Percentiles rank a stretch among this genome's conserved stretches.
Evolutionary conservation across 2,329 filamentous ascomycete species (phyloP).

Genomic region (Zarea fungicola): DNA sequence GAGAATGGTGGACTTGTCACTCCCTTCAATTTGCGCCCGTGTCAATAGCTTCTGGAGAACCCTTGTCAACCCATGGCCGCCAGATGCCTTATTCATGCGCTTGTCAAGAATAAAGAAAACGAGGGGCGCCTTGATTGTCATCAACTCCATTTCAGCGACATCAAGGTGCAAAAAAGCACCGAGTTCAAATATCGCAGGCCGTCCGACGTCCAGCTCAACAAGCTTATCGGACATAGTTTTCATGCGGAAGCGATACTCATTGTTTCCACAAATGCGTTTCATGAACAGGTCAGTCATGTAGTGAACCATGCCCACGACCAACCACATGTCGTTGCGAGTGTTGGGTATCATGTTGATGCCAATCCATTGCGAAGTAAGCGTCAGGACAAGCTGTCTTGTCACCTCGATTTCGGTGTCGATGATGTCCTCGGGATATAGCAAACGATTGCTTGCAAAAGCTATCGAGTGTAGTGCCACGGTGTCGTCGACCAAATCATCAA

Average conservation of each 20-base stretch:
- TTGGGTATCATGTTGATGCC: slow-evolving; percentile 89
- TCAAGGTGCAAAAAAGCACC: slow-evolving; percentile 75
- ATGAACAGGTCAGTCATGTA: slow-evolving; percentile 95
- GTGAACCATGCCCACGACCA: slow-evolving; percentile 82
- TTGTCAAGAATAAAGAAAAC: slow-evolving; percentile 93
- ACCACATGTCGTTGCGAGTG: slow-evolving; percentile 76
- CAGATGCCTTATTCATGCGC: slow-evolving; percentile 77
- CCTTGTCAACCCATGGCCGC: slow-evolving; percentile 74
- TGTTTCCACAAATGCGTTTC: slow-evolving; percentile 85
- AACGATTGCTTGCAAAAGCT: slow-evolving; percentile 77
- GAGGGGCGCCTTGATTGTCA: slow-evolving; percentile 82
- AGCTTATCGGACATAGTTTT: slow-evolving; percentile 79
- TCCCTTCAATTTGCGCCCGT: slow-evolving; percentile 66
- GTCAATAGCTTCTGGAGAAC: slow-evolving; percentile 83
- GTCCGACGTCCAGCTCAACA: slow-evolving; percentile 72
- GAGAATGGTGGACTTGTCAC: slow-evolving; percentile 64
- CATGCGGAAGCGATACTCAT: slow-evolving; percentile 87
- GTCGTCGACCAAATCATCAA: slow-evolving; percentile 79
- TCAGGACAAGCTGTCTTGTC: slow-evolving; percentile 74
- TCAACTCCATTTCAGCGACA: slow-evolving; percentile 81
- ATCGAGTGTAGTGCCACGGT: slow-evolving; percentile 75
- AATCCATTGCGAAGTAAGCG: slow-evolving; percentile 87
- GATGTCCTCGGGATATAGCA: slow-evolving; percentile 79
- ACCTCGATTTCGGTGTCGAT: slow-evolving; percentile 80
- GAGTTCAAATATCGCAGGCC: slow-evolving; percentile 77